phyloP scores from a whole-genome alignment of 2,329 filamentous ascomycete species.

The Davidsoniella virescens region DNA sequence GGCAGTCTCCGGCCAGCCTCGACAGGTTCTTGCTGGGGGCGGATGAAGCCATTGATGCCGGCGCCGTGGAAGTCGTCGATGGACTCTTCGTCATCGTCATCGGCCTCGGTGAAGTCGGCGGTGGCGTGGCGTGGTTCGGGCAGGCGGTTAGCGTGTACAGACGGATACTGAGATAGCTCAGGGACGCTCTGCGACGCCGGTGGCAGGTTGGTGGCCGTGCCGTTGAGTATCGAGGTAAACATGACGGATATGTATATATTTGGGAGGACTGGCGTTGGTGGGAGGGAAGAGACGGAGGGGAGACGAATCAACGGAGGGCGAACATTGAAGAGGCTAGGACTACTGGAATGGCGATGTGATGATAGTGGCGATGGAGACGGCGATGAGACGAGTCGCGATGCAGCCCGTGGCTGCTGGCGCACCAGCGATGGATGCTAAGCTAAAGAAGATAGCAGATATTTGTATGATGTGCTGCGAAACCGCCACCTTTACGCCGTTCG shows the following conservation, averaged over 20 bases:
- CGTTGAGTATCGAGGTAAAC: slow-evolving; percentile 8
- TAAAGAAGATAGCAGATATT: neutral
- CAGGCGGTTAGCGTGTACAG: slow-evolving; percentile 19
- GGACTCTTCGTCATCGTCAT: slow-evolving; percentile 31
- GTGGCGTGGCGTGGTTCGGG: slow-evolving; percentile 34
- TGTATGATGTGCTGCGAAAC: no score
- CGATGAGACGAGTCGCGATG: no score
- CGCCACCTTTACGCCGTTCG: no score
- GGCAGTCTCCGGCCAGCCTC: slow-evolving; percentile 19
- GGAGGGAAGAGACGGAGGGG: neutral
- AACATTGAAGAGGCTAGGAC: neutral
- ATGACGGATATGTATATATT: neutral
- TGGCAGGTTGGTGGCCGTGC: neutral
- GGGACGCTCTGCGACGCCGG: slow-evolving; percentile 9
- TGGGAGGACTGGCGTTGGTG: no score
- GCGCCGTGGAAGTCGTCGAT: slow-evolving; percentile 17
- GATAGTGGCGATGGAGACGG: no score
- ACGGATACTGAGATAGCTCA: slow-evolving; percentile 7
- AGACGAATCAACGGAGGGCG: neutral
- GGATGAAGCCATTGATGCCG: slow-evolving; percentile 21
- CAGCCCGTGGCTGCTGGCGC: no score
- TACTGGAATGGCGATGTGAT: neutral
- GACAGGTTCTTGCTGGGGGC: slow-evolving; percentile 11
- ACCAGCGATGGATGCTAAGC: neutral
- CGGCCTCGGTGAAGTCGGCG: slow-evolving; percentile 49